Base-by-base conservation (phyloP, 441 rosid species). In the Geranium incanum region DNA sequence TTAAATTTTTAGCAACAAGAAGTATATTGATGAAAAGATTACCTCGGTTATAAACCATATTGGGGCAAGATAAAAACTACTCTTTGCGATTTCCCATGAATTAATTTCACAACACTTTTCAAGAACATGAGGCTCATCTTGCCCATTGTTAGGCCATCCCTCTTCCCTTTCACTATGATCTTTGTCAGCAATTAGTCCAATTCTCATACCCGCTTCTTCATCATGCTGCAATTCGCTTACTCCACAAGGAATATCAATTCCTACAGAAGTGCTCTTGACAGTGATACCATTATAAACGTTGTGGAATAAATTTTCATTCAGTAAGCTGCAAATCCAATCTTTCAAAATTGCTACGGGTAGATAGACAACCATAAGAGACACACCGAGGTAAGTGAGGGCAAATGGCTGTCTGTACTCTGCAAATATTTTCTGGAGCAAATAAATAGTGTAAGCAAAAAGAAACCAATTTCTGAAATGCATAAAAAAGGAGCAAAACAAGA, bases 41-140 rank as follows among this genome's bases (percentile, higher is more conserved):
- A 86, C 93, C 88, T 88, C 90, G 13, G 90, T 81, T 4, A 67
- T 13, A 74, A 86, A 88, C 93, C 93, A 88, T 72, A 86, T 9
- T 13, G 90, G 93, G 55, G 90, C 71, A 18, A 88, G 86, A 78
- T 70, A 85, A n/a, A 86, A 80, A 52, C 93, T 76, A 67, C 81
- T 78, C 71, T 81, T 86, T 36, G 74, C 82, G 72, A 78, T 73
- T 48, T 74, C 88, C 86, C 79, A 73, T 28, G 84, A 78, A 73
- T 19, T 72, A 68, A 66, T 72, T 66, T 78, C 71, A 11, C 72
- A 33, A 12, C 55, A 70, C 23, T 55, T 55, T 65, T 50, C 70
- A n/a, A 71, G 45, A 75, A 80, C 72, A 0, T 28, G 63, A 67
- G 71, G 66, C 64, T 74, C 81, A 70, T 66, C 73, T 59, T 80